phyloP scores from a whole-genome alignment of 768 basidiomycete genomes.

The Suillus placidus region DNA sequence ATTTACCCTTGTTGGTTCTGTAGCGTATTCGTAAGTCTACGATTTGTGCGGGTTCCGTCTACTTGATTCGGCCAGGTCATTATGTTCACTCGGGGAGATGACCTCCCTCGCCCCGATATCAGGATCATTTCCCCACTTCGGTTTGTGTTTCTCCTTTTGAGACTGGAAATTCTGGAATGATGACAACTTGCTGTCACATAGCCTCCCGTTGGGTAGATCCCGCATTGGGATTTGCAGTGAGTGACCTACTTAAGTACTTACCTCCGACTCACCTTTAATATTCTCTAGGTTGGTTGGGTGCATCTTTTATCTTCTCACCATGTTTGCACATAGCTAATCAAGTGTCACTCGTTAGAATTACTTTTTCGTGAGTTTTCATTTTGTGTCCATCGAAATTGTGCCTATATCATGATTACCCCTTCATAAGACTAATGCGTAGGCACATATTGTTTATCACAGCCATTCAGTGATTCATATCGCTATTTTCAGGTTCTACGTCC shows the following conservation, averaged over 20 bases:
- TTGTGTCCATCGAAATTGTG: background rate
- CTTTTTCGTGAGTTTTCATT: slow-evolving; percentile 44
- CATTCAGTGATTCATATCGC: background rate
- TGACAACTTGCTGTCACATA: slow-evolving; percentile 19
- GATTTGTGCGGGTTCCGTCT: slow-evolving; percentile 27
- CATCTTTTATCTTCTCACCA: background rate
- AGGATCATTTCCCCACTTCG: slow-evolving; percentile 77
- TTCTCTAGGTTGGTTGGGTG: slow-evolving; percentile 17
- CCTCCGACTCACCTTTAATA: background rate
- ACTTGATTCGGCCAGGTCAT: slow-evolving; percentile 38
- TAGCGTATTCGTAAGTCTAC: slow-evolving; percentile 57
- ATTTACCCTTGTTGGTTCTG: slow-evolving; percentile 63
- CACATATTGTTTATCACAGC: no score
- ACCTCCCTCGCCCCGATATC: slow-evolving; percentile 77
- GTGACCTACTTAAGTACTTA: slow-evolving; percentile 25
- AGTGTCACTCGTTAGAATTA: slow-evolving; percentile 50
- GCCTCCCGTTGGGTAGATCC: slow-evolving; percentile 63
- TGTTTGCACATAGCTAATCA: slow-evolving; percentile 23
- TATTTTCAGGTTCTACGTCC: slow-evolving; percentile 39
- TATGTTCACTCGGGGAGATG: slow-evolving; percentile 79
- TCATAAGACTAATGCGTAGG: slow-evolving; percentile 11
- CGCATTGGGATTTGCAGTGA: slow-evolving; percentile 60
- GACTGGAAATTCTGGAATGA: background rate
- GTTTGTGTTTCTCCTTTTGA: slow-evolving; percentile 31
- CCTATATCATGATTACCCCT: background rate